Evolutionary conservation across 371 early-diverging fungal species (phyloP).

Genomic region (Mortierella sp.): DNA sequence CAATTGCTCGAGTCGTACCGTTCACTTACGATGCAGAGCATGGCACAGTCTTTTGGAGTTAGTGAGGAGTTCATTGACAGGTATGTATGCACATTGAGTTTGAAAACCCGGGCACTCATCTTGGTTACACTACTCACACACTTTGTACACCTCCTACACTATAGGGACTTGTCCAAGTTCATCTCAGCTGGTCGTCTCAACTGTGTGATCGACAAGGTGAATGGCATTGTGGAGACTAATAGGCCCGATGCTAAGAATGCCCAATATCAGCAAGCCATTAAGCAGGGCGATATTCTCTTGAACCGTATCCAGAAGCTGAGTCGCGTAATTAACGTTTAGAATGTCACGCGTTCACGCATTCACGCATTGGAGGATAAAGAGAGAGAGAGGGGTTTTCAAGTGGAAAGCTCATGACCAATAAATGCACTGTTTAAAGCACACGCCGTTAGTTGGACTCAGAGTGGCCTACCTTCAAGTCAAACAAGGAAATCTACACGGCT

Average conservation of each 20-base stretch:
- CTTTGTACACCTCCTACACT: not conserved
- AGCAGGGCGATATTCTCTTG: constrained; percentile 95
- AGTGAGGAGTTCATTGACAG: constrained; percentile 93
- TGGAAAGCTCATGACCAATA: no score
- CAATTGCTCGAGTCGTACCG: constrained; percentile 98
- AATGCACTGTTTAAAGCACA: no score
- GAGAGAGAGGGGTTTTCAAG: no score
- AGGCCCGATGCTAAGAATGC: constrained; percentile 97
- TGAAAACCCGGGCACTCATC: not conserved
- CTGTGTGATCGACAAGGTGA: constrained; percentile 99
- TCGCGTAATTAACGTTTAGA: constrained; percentile 87
- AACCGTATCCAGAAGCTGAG: constrained; percentile 97
- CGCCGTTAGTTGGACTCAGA: no score
- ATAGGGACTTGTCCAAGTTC: constrained; percentile 93
- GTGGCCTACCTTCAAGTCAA: no score
- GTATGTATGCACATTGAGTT: constrained; percentile 57
- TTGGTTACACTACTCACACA: not conserved
- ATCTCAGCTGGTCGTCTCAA: constrained; percentile 97
- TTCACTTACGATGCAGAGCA: constrained; percentile 92
- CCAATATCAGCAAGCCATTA: constrained; percentile 95
- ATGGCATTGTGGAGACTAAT: constrained; percentile 96
- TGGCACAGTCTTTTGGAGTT: constrained; percentile 98
- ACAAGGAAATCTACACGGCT: no score
- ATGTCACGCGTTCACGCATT: no score
- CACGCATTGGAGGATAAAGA: no score